Percentiles rank a stretch among this genome's conserved stretches.
phyloP scores from a whole-genome alignment of 129 eudicot species.

The Flaveria ramosissima region DNA sequence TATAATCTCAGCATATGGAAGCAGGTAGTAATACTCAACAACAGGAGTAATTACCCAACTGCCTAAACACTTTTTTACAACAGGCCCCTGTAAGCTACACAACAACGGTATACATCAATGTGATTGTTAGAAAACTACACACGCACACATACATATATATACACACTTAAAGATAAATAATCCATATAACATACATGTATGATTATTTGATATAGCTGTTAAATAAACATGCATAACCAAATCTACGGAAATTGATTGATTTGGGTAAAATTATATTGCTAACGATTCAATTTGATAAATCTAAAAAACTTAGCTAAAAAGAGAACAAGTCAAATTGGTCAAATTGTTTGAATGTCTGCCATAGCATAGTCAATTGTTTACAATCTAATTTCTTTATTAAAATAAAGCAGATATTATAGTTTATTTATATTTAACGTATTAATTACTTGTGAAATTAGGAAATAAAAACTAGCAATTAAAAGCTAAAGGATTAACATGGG shows the following conservation, averaged over 20 bases:
- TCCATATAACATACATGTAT: conserved; percentile 13
- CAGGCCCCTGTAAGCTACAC: conserved; percentile 73
- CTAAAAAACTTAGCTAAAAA: no score
- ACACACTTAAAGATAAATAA: not conserved
- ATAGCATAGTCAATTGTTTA: not conserved
- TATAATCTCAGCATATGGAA: conserved; percentile 64
- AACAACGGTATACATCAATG: conserved; percentile 1
- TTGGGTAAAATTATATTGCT: not conserved
- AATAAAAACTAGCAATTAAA: not conserved
- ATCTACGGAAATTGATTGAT: not conserved
- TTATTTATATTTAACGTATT: not conserved
- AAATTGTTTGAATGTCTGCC: not conserved
- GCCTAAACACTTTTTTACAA: conserved; percentile 46
- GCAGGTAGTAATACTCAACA: conserved; percentile 67
- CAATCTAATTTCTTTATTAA: not conserved
- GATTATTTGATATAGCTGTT: conserved; percentile 1
- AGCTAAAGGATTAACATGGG: not conserved
- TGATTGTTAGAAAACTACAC: not conserved
- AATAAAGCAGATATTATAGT: not conserved
- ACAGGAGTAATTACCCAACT: conserved; percentile 61
- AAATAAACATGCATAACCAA: not conserved
- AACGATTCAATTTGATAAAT: not conserved
- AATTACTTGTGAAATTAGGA: not conserved
- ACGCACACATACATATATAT: not conserved
- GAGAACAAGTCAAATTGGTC: not conserved